These are phyloP conservation scores for Psidium friedrichsthalianum DNA, from an alignment of 345 rosid species.

Conservation along the genomic window DNA sequence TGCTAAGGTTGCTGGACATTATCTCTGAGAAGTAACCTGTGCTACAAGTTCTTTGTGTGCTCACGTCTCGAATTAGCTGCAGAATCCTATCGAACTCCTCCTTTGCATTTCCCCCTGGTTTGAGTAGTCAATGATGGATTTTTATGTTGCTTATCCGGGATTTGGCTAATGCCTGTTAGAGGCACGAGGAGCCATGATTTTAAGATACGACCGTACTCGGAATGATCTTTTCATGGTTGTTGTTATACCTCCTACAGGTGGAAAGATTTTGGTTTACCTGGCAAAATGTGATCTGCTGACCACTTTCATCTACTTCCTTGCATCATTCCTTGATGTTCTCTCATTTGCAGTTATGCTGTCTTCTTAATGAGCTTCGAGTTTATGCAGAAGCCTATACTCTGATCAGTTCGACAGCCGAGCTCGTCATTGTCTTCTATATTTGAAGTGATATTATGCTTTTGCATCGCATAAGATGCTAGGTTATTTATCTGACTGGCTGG, in stretches of 20 bases:
- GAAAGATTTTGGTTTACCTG: background rate
- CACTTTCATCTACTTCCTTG: background rate
- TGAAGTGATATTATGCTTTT: background rate
- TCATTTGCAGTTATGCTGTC: background rate
- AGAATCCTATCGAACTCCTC: background rate
- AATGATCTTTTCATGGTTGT: background rate
- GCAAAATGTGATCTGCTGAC: background rate
- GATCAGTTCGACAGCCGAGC: background rate
- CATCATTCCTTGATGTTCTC: background rate
- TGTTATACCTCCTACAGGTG: background rate
- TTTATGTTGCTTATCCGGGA: background rate
- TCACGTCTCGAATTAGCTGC: background rate
- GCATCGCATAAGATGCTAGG: background rate
- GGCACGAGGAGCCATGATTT: rapidly evolving
- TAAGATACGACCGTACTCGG: background rate
- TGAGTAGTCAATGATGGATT: background rate
- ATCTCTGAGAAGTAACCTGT: background rate
- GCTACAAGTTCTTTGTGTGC: background rate
- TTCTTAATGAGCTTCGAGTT: background rate
- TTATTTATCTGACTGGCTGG: slow-evolving; percentile 48
- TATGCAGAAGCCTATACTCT: background rate
- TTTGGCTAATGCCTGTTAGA: background rate
- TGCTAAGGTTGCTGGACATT: background rate
- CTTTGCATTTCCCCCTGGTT: background rate
- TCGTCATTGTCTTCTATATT: background rate